These are phyloP conservation scores for Chiua virens DNA, from an alignment of 768 basidiomycete genomes.

Conservation along the genomic window DNA sequence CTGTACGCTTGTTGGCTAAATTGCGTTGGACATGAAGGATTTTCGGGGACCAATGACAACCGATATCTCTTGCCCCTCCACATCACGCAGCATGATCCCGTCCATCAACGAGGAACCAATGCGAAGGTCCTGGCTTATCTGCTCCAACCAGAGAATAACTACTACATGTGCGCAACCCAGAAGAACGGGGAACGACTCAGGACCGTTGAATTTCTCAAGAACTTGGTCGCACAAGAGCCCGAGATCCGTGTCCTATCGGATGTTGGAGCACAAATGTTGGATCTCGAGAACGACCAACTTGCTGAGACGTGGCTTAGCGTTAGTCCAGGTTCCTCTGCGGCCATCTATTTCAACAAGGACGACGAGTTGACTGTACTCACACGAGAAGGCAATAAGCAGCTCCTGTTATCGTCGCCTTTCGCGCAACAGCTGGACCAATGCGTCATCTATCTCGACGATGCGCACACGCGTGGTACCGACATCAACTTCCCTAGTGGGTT, in stretches of 20 bases:
- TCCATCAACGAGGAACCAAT: slow-evolving; percentile 16
- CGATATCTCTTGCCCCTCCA: slow-evolving; percentile 29
- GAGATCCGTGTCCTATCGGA: slow-evolving; percentile 46
- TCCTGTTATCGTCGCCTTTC: slow-evolving; percentile 35
- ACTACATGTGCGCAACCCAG: slow-evolving; percentile 7
- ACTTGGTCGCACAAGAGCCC: slow-evolving; percentile 32
- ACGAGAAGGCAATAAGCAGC: slow-evolving; percentile 38
- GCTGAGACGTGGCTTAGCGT: slow-evolving; percentile 39
- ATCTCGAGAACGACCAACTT: slow-evolving; percentile 42
- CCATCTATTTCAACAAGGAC: slow-evolving; percentile 24
- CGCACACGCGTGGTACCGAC: slow-evolving; percentile 19
- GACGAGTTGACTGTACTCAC: slow-evolving; percentile 30
- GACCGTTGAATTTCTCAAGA: slow-evolving; percentile 26
- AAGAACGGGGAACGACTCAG: slow-evolving; percentile 5
- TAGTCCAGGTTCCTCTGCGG: slow-evolving; percentile 13
- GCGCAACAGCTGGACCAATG: slow-evolving; percentile 9
- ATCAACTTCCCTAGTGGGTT: slow-evolving; percentile 16
- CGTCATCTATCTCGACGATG: slow-evolving; percentile 17
- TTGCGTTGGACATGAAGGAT: slow-evolving; percentile 1
- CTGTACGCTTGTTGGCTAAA: neutral
- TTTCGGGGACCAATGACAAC: slow-evolving; percentile 30
- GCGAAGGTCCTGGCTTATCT: slow-evolving; percentile 19
- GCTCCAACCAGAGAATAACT: slow-evolving; percentile 23
- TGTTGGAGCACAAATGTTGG: slow-evolving; percentile 54
- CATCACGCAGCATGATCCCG: slow-evolving; percentile 24